phyloP scores from a whole-genome alignment of 345 rosid genomes.

The Arabis alpina region DNA sequence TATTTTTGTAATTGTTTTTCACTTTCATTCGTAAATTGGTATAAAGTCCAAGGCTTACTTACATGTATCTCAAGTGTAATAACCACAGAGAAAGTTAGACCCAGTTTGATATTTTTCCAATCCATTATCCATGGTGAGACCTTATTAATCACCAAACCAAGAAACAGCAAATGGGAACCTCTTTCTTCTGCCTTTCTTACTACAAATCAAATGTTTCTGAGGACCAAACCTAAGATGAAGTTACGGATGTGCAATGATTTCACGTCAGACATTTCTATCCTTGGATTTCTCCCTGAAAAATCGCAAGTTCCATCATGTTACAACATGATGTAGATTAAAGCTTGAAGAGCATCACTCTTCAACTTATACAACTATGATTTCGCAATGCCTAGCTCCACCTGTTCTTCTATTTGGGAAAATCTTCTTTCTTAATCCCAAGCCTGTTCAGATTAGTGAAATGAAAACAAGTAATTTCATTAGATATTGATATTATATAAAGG shows the following conservation, averaged over 20 bases:
- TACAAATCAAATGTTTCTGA: conserved; percentile 16
- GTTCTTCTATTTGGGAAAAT: no score
- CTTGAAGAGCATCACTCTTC: no score
- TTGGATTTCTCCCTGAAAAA: conserved; percentile 84
- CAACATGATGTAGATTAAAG: not conserved
- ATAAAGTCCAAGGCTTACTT: no score
- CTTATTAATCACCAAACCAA: conserved; percentile 28
- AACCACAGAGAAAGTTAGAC: conserved; percentile 28
- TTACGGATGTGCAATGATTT: conserved; percentile 90
- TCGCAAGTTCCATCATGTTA: conserved; percentile 2
- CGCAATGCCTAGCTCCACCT: no score
- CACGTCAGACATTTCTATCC: conserved; percentile 74
- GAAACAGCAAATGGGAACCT: conserved; percentile 25
- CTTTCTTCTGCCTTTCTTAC: conserved; percentile 23
- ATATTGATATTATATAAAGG: no score
- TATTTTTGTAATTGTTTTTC: no score
- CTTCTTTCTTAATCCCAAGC: no score
- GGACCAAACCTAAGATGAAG: conserved; percentile 55
- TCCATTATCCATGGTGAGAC: conserved; percentile 34
- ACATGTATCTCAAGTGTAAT: conserved; percentile 13
- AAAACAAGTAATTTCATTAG: no score
- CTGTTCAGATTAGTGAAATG: no score
- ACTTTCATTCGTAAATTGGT: no score
- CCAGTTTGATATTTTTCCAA: conserved; percentile 9
- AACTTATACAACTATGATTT: no score